Evolutionary conservation across 371 early-diverging fungal species (phyloP), one percentile per base, ranked within the genome.

Genomic region (Mucor mucedo): DNA sequence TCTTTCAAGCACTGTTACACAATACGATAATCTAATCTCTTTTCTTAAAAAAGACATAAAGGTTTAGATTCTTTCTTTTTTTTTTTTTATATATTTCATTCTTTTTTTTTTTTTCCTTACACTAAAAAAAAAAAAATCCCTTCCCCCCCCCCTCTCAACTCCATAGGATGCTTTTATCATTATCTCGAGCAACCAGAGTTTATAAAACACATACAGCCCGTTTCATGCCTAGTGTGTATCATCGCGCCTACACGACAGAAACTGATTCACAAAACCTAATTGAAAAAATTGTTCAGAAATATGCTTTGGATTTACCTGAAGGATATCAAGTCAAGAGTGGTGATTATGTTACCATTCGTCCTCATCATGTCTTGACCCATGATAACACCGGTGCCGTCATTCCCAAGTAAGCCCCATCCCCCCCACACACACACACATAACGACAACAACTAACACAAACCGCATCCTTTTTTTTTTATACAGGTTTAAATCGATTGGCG

Each of bases 381-480:
- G 98, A 98, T 74, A 98, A 98, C 68, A 95, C 98, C 0, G 96
- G 91, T 28, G 95, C 95, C 6, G 97, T 97, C 42, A 93, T 95
- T 61, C 83, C 85, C 60, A 95, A 95, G 93, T 93, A 80, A 72
- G 85, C 65, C 16, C 21, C 27, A 44, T n/a, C 3, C 21, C 21
- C 21, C 21, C 21, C 21, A 21, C 21, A 21, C 21, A 21, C 21
- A 21, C 21, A 21, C 21, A n/a, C n/a, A n/a, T n/a, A n/a, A n/a
- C n/a, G n/a, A n/a, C n/a, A 0, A 21, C 21, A 1, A 21, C 21
- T 21, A 21, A 21, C 21, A 21, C 21, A 21, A 21, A 0, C 21
- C 21, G n/a, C n/a, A n/a, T n/a, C n/a, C n/a, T n/a, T n/a, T n/a
- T n/a, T n/a, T n/a, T n/a, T n/a, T n/a, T n/a, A 44, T 47, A 27